Percentiles rank a stretch among this genome's conserved stretches.
These are phyloP conservation scores for Leccinum griseonigrum DNA, from an alignment of 1,284 basidiomycete genomes.

Conservation along the genomic window DNA sequence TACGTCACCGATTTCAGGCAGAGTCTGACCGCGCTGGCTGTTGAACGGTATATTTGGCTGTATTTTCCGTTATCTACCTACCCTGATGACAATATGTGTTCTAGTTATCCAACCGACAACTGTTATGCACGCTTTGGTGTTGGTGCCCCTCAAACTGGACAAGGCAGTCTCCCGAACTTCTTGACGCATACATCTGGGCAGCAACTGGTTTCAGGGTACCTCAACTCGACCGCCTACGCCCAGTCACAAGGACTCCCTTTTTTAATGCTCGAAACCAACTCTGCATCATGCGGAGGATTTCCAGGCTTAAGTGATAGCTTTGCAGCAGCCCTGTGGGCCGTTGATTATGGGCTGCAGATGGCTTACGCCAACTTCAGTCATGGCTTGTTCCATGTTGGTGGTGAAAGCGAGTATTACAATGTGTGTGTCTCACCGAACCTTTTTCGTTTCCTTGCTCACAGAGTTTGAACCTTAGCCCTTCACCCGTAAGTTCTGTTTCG, in stretches of 20 bases:
- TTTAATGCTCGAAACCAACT: neutral
- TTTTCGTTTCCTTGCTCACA: neutral
- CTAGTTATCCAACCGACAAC: neutral
- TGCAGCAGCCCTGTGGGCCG: slow-evolving; percentile 68
- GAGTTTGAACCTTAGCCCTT: slow-evolving; percentile 20
- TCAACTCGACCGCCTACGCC: neutral
- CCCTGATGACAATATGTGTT: neutral
- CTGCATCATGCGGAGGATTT: slow-evolving; percentile 42
- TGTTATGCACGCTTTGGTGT: neutral
- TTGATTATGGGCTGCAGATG: slow-evolving; percentile 65
- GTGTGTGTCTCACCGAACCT: slow-evolving; percentile 35
- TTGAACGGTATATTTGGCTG: neutral
- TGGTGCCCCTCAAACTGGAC: neutral
- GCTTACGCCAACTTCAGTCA: slow-evolving; percentile 36
- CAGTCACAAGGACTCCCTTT: neutral
- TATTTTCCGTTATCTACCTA: neutral
- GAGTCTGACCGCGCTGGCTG: neutral
- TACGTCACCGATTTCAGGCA: neutral
- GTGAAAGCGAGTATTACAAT: slow-evolving; percentile 66
- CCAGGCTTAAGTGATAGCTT: slow-evolving; percentile 71
- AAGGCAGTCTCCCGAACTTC: neutral
- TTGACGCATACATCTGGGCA: neutral
- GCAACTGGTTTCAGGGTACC: neutral
- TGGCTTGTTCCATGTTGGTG: slow-evolving; percentile 42
- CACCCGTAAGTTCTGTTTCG: slow-evolving; percentile 30